Percentiles rank a stretch among this genome's conserved stretches.
These are phyloP conservation scores for Blastobotrys parvus DNA, from an alignment of 805 yeast genomes.

Conservation along the genomic window DNA sequence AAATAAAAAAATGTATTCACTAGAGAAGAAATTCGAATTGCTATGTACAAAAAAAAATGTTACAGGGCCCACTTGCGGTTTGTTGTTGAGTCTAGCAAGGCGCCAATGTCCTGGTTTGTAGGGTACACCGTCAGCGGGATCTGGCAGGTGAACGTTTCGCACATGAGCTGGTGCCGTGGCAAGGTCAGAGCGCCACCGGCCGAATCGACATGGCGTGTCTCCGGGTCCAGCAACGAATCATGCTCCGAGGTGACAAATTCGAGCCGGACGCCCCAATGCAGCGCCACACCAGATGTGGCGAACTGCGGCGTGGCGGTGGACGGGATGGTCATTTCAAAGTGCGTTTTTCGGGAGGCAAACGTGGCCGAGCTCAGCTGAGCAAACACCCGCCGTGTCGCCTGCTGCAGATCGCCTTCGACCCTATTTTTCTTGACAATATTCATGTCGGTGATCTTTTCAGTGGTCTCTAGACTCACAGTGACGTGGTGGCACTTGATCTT, in stretches of 20 bases:
- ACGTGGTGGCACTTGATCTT: constrained; percentile 30
- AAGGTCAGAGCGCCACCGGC: constrained; percentile 21
- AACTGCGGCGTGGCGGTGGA: constrained; percentile 30
- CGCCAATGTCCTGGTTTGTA: constrained; percentile 40
- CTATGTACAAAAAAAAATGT: too few species aligned
- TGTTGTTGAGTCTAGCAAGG: constrained; percentile 28
- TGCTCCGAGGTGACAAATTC: constrained; percentile 23
- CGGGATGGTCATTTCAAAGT: constrained; percentile 27
- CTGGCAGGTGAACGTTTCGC: constrained; percentile 31
- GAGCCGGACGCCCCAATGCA: constrained; percentile 26
- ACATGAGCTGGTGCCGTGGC: constrained; percentile 13
- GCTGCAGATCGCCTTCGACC: constrained; percentile 1
- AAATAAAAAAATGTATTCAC: too few species aligned
- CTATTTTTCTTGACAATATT: background rate
- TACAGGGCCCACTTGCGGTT: constrained; percentile 10
- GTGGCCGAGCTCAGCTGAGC: constrained; percentile 19
- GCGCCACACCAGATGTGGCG: constrained; percentile 23
- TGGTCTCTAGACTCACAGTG: constrained; percentile 32
- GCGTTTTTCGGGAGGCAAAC: constrained; percentile 16
- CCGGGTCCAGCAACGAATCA: background rate
- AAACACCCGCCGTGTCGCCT: constrained; percentile 20
- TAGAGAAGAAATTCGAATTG: too few species aligned
- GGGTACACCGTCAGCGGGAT: constrained; percentile 41
- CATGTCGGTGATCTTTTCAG: constrained; percentile 24
- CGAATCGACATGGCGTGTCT: constrained; percentile 5